Base-by-base conservation (phyloP, 768 basidiomycete genomes). In the Lactifluus hygrophoroides region DNA sequence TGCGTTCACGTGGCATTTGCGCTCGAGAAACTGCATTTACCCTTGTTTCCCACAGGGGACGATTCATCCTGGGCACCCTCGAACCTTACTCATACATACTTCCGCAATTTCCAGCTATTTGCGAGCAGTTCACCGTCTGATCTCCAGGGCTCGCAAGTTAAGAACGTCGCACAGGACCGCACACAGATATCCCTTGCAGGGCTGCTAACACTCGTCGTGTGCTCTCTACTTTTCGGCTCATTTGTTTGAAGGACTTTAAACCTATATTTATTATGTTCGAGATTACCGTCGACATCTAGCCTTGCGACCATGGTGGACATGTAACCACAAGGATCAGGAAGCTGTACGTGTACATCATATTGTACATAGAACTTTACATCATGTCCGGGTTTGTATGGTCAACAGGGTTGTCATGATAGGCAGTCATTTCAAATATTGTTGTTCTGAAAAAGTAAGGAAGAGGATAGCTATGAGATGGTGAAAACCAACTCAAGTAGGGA, bases 31-130 rank as follows among this genome's bases (percentile, higher is more conserved):
- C n/a, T 25, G 32, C n/a, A 17, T 62, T 66, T 50, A 70, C 58
- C 47, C 45, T 34, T n/a, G 46, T 34, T 21, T 16, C 32, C 37
- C 30, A 42, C 63, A 80, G 83, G 86, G 23, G 76, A 77, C 58
- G 87, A 94, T 66, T 56, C 73, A 4, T 78, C 78, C 35, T 94
- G 86, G 87, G 85, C 86, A 23, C 84, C 88, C 0, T 80, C 85
- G 5, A 70, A 75, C 4, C 80, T 79, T 1, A 82, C 84, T 6
- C 80, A 86, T 66, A 84, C 85, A 1, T 92, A 87, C 69, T 93
- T 80, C 75, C 83, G 87, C 61, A 86, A 90, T 69, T 75, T 93
- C 54, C 74, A 75, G 47, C 69, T 90, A 35, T 89, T 49, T 30
- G 64, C 57, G 3, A 42, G 61, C 32, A 64, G 54, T n/a, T 49